phyloP scores from a whole-genome alignment of 495 filamentous ascomycete species.

The Tuber brumale region DNA sequence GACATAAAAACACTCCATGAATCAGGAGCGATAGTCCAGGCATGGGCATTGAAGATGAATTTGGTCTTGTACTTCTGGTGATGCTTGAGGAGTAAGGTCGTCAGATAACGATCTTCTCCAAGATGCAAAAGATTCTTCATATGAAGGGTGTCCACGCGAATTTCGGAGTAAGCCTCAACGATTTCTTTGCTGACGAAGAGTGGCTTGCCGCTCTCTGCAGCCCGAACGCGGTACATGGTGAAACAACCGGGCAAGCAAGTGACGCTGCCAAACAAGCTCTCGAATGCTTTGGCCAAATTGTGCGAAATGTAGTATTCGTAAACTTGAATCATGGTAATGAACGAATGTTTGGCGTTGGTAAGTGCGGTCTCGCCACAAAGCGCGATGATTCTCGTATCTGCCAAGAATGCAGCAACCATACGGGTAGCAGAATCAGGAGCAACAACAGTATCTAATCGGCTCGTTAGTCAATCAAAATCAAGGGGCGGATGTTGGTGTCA shows the following conservation, averaged over 20 bases:
- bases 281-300: constrained; percentile 96
- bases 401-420: constrained; percentile 83
- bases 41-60: constrained; percentile 85
- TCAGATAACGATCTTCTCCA: constrained; percentile 91
- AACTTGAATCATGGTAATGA: constrained; percentile 97
- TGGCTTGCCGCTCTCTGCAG: constrained; percentile 87
- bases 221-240: constrained; percentile 94
- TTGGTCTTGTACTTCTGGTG: constrained; percentile 96
- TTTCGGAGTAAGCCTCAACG: constrained; percentile 75
- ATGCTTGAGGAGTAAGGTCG: constrained; percentile 86
- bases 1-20: constrained; percentile 91
- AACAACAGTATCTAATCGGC: constrained; percentile 68
- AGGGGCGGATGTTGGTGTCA: not conserved
- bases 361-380: constrained; percentile 92
- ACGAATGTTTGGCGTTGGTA: constrained; percentile 85
- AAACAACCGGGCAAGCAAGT: constrained; percentile 93
- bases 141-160: constrained; percentile 94
- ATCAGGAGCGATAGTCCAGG: constrained; percentile 93
- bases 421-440: constrained; percentile 84
- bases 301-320: constrained; percentile 99
- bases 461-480: not conserved
- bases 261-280: constrained; percentile 92
- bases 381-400: constrained; percentile 85
- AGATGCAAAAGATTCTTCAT: constrained; percentile 98
- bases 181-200: constrained; percentile 91